Conservation (phyloP, 2,329 filamentous ascomycete species). For the Epichloe brachyelytri region DNA sequence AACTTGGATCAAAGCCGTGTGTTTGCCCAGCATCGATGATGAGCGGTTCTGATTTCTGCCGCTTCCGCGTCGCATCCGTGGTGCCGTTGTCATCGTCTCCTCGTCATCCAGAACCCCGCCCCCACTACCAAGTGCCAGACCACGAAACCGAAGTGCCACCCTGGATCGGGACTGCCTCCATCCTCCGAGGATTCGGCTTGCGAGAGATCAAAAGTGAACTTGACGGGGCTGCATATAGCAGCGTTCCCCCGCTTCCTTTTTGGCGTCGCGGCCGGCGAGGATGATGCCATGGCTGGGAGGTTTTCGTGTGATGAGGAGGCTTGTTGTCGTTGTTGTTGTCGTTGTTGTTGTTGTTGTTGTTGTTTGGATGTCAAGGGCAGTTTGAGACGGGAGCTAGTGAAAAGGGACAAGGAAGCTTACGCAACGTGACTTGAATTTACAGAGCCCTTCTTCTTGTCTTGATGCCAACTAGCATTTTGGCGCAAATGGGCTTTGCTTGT, state of each 20-base stretch:
- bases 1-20: background rate
- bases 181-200: slow-evolving; percentile 24
- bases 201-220: slow-evolving; percentile 34
- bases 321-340: background rate
- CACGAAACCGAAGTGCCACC: slow-evolving; percentile 39
- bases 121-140: slow-evolving; percentile 34
- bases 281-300: slow-evolving; percentile 9
- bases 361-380: background rate
- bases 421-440: too few relatives aligned
- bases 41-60: slow-evolving; percentile 1
- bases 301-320: background rate
- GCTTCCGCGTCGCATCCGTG: slow-evolving; percentile 5
- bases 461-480: too few relatives aligned
- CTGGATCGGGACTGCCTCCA: slow-evolving; percentile 38
- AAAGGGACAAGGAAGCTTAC: background rate
- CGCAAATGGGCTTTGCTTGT: too few relatives aligned
- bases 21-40: slow-evolving; percentile 5
- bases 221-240: slow-evolving; percentile 18
- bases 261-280: slow-evolving; percentile 20
- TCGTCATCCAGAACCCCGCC: slow-evolving; percentile 28
- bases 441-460: background rate
- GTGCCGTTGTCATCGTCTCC: slow-evolving; percentile 14
- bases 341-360: background rate
- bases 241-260: slow-evolving; percentile 33
- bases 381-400: background rate